phyloP scores from a whole-genome alignment of 371 early-diverging fungal genomes.

The Fennellomyces sp. region DNA sequence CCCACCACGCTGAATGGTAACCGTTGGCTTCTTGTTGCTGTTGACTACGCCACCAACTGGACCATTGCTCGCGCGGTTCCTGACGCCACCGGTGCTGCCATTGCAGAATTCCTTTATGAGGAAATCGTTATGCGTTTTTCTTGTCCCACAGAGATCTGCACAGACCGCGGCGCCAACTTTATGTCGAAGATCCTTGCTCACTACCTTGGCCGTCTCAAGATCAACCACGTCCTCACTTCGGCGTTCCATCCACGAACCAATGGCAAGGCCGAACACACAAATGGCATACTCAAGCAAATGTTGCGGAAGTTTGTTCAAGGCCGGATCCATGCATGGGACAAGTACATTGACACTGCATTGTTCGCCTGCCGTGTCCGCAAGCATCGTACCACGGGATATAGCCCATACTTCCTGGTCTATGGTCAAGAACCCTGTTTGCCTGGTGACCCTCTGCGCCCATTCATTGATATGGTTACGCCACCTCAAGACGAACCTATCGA shows the following conservation, averaged over 20 bases:
- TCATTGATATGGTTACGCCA: no score
- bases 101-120: constrained; percentile 21
- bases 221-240: constrained; percentile 17
- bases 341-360: constrained; percentile 9
- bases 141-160: constrained; percentile 22
- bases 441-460: neutral
- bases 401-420: constrained; percentile 16
- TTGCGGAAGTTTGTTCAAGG: constrained; percentile 4
- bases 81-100: constrained; percentile 23
- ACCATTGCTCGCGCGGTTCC: constrained; percentile 36
- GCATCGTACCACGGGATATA: constrained; percentile 9
- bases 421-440: neutral
- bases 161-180: constrained; percentile 30
- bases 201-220: constrained; percentile 1
- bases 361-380: constrained; percentile 18
- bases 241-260: constrained; percentile 28
- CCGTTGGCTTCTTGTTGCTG: constrained; percentile 29
- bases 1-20: constrained; percentile 19
- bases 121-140: constrained; percentile 38
- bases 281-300: constrained; percentile 9
- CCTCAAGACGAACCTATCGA: no score
- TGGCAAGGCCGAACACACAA: constrained; percentile 24
- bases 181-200: constrained; percentile 4
- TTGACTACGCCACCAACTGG: constrained; percentile 49
- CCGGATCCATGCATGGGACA: constrained; percentile 6